Evolutionary conservation across 2,329 filamentous ascomycete genomes (phyloP), one percentile per base, ranked within the genome.

Genomic region (Epicoccum sorghinum): DNA sequence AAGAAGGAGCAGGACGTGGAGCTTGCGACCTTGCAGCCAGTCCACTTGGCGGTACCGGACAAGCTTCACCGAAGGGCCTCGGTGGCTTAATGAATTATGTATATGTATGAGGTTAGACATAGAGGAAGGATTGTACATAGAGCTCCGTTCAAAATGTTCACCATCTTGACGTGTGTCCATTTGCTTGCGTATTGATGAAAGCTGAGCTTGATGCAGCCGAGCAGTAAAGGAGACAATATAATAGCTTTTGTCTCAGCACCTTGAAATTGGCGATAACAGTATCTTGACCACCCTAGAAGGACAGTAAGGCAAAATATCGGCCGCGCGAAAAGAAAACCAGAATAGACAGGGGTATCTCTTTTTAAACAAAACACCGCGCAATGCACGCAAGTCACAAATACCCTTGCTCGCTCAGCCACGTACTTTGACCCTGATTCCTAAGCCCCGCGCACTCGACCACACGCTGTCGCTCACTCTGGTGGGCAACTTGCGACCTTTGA

Each of bases 401-500:
- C 27, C 27, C n/a, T 30, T n/a, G 27, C 39, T 24, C 27, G 9
- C 32, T 49, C 47, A 61, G 14, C 50, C 49, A 7, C 54, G 46
- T 13, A 74, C 68, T 48, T 68, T 73, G 42, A 76, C 66, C 48
- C 70, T 74, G 10, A 76, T 69, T 0, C 80, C 79, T 32, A 81
- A 61, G 0, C 76, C 73, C 43, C 77, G 75, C 4, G 83, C 89
- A 65, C 89, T 91, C 27, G 81, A 82, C 90, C 90, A 95, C 4
- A 93, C 88, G 66, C 88, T 91, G 44, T 88, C 85, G 46, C 82
- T 82, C 8, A 93, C 88, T 65, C 83, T 84, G 12, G 82, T 77
- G 0, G 91, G 90, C 18, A 93, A 79, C 78, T 95, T 95, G 55
- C 90, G 79, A 1, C 90, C 91, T 61, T 89, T 86, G n/a, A 95